Evolutionary conservation across 176 grass and related monocot species (phyloP), one percentile per base, ranked within the genome.

Genomic region (Ensete ventricosum): DNA sequence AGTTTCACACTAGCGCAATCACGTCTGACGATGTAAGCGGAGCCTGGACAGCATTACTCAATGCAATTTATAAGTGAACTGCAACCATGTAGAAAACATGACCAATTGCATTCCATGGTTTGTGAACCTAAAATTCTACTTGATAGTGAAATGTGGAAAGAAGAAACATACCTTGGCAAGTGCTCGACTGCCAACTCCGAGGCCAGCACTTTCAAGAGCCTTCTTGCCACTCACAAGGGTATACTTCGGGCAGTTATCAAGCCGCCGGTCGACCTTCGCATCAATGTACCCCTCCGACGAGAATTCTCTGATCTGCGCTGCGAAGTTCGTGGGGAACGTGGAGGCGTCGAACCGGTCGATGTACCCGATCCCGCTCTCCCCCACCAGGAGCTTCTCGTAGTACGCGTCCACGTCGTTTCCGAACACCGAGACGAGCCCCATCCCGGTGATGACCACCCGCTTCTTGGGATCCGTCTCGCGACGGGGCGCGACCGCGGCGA

Each of bases 401-500:
- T 50, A 89, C 9, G 25, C 55, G 11, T 72, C 84, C 29, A 77
- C 72, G 50, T 84, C 82, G 55, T 72, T 87, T 60, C 83, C 86
- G 53, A 88, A 92, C 62, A 92, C 86, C 7, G 86, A 86, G 53
- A 79, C 83, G 57, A 86, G 25, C 24, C 78, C 86, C 78, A 77
- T 88, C n/a, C 86, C 83, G 1, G 85, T 88, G 50, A 88, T 77
- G 69, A 84, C 83, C 75, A 88, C 75, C 20, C 81, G 83, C 59
- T 81, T 92, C 76, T 81, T 82, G 21, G 81, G 85, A 66, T 85
- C 74, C n/a, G 70, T 79, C 80, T 88, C 89, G 26, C 85, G 74
- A 1, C 58, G 77, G 0, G 77, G 80, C 1, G 64, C 74, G 1
- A 49, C 51, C 14, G 21, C 53, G 48, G 66, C 49, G 17, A 53